These are phyloP conservation scores for Cercophora sp. DNA, from an alignment of 495 filamentous ascomycete genomes.

Conservation along the genomic window DNA sequence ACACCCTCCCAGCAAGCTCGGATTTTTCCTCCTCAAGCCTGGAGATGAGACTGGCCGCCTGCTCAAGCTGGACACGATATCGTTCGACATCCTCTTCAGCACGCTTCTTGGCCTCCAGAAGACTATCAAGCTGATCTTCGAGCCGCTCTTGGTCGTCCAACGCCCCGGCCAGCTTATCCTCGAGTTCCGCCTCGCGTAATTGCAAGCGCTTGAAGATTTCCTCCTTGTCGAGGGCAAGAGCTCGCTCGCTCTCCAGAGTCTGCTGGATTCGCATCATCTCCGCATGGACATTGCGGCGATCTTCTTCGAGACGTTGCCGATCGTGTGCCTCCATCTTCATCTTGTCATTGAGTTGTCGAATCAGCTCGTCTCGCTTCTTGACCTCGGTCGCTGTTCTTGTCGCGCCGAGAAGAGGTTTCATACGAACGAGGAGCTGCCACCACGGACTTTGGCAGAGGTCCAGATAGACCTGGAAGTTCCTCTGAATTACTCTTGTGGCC, in stretches of 20 bases:
- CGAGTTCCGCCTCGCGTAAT: slow-evolving; percentile 78
- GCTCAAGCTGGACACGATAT: slow-evolving; percentile 78
- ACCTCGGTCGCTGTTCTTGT: slow-evolving; percentile 88
- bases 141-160: slow-evolving; percentile 91
- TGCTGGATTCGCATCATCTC: slow-evolving; percentile 89
- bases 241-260: slow-evolving; percentile 89
- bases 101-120: slow-evolving; percentile 84
- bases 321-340: slow-evolving; percentile 73
- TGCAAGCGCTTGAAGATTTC: slow-evolving; percentile 97
- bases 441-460: slow-evolving; percentile 88
- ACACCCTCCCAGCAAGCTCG: slow-evolving; percentile 60
- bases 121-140: slow-evolving; percentile 86
- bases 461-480: slow-evolving; percentile 85
- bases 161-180: slow-evolving; percentile 88
- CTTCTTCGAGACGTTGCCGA: slow-evolving; percentile 81
- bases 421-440: slow-evolving; percentile 93
- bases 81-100: slow-evolving; percentile 80
- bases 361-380: slow-evolving; percentile 90
- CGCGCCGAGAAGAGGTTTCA: slow-evolving; percentile 91
- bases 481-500: slow-evolving; percentile 89
- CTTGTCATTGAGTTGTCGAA: slow-evolving; percentile 76
- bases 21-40: slow-evolving; percentile 81
- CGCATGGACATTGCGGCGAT: slow-evolving; percentile 77
- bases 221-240: slow-evolving; percentile 93
- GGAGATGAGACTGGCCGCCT: slow-evolving; percentile 81